These are phyloP conservation scores for Clohesyomyces aquaticus DNA, from an alignment of 495 filamentous ascomycete species.

Conservation along the genomic window DNA sequence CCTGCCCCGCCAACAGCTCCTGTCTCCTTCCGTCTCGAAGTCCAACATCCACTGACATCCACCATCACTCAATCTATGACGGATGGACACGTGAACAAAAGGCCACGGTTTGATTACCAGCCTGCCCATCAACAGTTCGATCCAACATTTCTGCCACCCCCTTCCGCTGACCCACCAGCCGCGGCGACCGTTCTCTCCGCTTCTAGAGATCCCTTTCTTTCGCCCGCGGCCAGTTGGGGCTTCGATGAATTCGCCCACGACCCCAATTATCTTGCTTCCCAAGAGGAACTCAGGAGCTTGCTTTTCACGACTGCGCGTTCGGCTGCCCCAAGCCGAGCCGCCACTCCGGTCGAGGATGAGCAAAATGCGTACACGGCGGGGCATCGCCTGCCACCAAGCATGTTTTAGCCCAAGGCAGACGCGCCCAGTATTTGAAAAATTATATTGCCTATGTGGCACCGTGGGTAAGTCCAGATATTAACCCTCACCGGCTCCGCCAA, in stretches of 20 bases:
- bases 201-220: conserved; percentile 7
- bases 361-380: background rate
- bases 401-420: conserved; percentile 12
- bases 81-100: conserved; percentile 4
- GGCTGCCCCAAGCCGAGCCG: conserved; percentile 15
- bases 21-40: too few relatives aligned
- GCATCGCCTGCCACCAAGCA: conserved; percentile 15
- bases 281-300: conserved; percentile 28
- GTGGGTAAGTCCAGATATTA: conserved; percentile 40
- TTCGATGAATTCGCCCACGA: conserved; percentile 20
- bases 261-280: conserved; percentile 23
- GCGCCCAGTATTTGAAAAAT: conserved; percentile 49
- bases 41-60: too few relatives aligned
- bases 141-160: conserved; percentile 3
- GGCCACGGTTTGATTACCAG: conserved; percentile 7
- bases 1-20: too few relatives aligned
- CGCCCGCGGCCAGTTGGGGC: conserved; percentile 7
- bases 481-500: background rate
- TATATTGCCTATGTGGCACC: conserved; percentile 52
- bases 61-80: background rate
- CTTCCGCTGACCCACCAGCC: background rate
- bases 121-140: conserved; percentile 3
- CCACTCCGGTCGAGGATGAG: conserved; percentile 6
- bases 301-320: conserved; percentile 36
- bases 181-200: background rate